A percentile compares a stretch with the other conserved stretches of the same genome.
phyloP scores from a whole-genome alignment of 2,329 filamentous ascomycete species.

The Talaromyces sp. region DNA sequence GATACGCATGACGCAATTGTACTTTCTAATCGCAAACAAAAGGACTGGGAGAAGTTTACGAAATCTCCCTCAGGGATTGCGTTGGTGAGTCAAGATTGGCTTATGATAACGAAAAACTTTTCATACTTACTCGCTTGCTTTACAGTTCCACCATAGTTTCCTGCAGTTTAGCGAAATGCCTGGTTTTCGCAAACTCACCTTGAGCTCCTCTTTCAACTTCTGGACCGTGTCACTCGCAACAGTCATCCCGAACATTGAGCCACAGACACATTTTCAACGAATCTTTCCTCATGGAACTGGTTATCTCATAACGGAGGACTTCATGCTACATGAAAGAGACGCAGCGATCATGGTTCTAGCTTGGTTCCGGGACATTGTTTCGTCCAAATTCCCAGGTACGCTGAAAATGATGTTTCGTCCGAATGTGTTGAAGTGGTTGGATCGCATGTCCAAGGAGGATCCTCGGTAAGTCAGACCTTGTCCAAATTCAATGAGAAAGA shows the following conservation, averaged over 20 bases:
- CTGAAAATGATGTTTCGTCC: conserved; percentile 42
- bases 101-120: background rate
- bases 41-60: conserved; percentile 38
- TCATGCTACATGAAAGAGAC: conserved; percentile 32
- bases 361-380: conserved; percentile 33
- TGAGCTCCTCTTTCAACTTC: conserved; percentile 27
- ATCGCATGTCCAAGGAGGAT: conserved; percentile 23
- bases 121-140: background rate
- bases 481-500: background rate
- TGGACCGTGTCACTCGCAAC: conserved; percentile 34
- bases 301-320: conserved; percentile 42
- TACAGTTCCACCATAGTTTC: conserved; percentile 39
- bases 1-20: conserved; percentile 27
- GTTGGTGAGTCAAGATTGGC: conserved; percentile 22
- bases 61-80: conserved; percentile 29
- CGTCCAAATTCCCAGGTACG: conserved; percentile 26
- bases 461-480: conserved; percentile 9
- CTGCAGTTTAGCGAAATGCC: conserved; percentile 29
- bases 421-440: conserved; percentile 34
- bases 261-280: conserved; percentile 29
- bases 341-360: conserved; percentile 32
- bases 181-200: conserved; percentile 25
- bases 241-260: conserved; percentile 26
- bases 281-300: conserved; percentile 39
- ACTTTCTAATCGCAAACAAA: conserved; percentile 29